Percentiles rank a stretch among this genome's conserved stretches.
Evolutionary conservation across 352 stramenopile genomes (phyloP).

Genomic region (Phytophthora pinifolia): DNA sequence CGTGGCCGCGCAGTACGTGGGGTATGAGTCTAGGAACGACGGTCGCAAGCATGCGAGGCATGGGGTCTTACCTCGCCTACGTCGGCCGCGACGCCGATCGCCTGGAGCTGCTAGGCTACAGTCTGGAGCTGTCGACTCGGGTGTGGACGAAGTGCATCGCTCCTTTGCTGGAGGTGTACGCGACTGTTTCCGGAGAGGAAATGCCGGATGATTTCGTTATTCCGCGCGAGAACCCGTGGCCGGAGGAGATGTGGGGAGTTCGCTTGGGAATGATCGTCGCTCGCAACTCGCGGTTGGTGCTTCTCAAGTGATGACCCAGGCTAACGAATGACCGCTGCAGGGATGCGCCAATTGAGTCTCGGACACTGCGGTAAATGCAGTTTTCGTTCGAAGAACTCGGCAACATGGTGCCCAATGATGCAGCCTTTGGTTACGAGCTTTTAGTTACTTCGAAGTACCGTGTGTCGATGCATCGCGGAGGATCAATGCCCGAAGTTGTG

Average conservation of each 20-base stretch:
- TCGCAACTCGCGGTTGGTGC: too few relatives aligned
- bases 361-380: too few relatives aligned
- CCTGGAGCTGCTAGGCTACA: constrained; percentile 34
- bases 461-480: too few relatives aligned
- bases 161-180: neutral
- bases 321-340: too few relatives aligned
- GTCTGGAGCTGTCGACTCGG: neutral
- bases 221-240: constrained; percentile 59
- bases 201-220: constrained; percentile 83
- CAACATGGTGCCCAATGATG: too few relatives aligned
- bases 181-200: neutral
- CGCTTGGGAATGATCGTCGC: constrained; percentile 2
- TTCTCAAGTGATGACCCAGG: too few relatives aligned
- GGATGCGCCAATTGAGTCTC: too few relatives aligned
- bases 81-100: constrained; percentile 23
- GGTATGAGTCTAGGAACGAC: neutral
- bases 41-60: constrained; percentile 19
- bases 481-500: too few relatives aligned
- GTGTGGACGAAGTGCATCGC: neutral
- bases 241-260: constrained; percentile 59
- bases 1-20: neutral
- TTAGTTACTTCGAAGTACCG: too few relatives aligned
- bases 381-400: too few relatives aligned
- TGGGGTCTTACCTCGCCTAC: constrained; percentile 28
- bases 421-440: too few relatives aligned